Evolutionary conservation across 1,284 basidiomycete species (phyloP).

Genomic region (Ganoderma leucocontextum): DNA sequence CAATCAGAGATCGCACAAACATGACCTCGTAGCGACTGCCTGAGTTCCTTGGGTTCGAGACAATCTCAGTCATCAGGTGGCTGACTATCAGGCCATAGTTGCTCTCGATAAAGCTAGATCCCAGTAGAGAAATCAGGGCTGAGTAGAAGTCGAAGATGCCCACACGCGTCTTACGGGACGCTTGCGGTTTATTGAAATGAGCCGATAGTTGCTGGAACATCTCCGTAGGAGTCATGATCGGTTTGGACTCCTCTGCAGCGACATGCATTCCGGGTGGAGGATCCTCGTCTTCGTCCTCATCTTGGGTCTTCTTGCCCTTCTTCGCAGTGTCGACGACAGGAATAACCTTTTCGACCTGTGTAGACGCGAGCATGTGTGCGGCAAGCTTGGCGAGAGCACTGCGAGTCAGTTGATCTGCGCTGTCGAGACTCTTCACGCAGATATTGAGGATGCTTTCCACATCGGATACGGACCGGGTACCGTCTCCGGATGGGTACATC

Average conservation of each 20-base stretch:
- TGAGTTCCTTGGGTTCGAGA: slow-evolving; percentile 62
- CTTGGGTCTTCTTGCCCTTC: slow-evolving; percentile 72
- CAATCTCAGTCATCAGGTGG: slow-evolving; percentile 85
- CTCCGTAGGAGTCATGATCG: slow-evolving; percentile 79
- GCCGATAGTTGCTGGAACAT: slow-evolving; percentile 85
- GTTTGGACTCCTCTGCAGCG: slow-evolving; percentile 68
- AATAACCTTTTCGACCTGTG: slow-evolving; percentile 77
- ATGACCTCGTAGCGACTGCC: slow-evolving; percentile 79
- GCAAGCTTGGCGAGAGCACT: slow-evolving; percentile 81
- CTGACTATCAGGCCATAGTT: slow-evolving; percentile 84
- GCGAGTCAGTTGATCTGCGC: slow-evolving; percentile 86
- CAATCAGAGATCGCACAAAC: slow-evolving; percentile 77
- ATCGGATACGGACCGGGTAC: slow-evolving; percentile 64
- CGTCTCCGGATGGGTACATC: slow-evolving; percentile 68
- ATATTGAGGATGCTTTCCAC: slow-evolving; percentile 78
- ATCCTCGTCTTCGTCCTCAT: slow-evolving; percentile 60
- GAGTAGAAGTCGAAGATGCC: slow-evolving; percentile 93
- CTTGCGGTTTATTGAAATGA: slow-evolving; percentile 80
- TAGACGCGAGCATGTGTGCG: slow-evolving; percentile 86
- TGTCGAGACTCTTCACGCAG: slow-evolving; percentile 82
- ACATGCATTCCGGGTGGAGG: slow-evolving; percentile 57
- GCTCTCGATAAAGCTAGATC: slow-evolving; percentile 80
- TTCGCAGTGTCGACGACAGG: slow-evolving; percentile 58
- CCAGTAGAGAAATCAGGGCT: slow-evolving; percentile 80
- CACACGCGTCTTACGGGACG: slow-evolving; percentile 77